Conservation (phyloP, 441 rosid species). For the Erysimum pusillum region DNA sequence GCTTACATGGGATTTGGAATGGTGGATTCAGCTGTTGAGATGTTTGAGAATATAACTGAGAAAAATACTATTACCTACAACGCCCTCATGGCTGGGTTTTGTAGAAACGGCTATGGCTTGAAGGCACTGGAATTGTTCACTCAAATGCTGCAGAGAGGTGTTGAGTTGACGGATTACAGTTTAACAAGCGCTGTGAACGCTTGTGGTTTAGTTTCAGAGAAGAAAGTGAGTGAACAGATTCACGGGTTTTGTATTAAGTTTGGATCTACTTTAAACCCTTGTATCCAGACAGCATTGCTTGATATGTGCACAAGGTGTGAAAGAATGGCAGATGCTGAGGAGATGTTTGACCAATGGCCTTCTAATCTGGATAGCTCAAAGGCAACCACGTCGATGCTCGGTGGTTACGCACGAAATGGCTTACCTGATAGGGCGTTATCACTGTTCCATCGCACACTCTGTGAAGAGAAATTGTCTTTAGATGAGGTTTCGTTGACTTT, state of each 20-base stretch:
- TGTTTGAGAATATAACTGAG: slow-evolving; percentile 68
- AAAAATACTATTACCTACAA: slow-evolving; percentile 65
- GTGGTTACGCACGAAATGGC: slow-evolving; percentile 80
- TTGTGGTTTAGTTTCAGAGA: slow-evolving; percentile 61
- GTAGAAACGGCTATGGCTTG: slow-evolving; percentile 62
- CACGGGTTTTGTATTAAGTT: slow-evolving; percentile 77
- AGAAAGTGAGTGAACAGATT: slow-evolving; percentile 67
- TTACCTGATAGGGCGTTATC: slow-evolving; percentile 74
- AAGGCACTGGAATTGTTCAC: slow-evolving; percentile 61
- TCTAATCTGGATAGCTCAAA: slow-evolving; percentile 54
- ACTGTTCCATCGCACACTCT: slow-evolving; percentile 51
- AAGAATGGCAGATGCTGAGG: slow-evolving; percentile 77
- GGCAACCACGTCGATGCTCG: slow-evolving; percentile 68
- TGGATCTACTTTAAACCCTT: slow-evolving; percentile 65
- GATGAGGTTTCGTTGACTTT: slow-evolving; percentile 75
- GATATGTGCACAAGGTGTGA: slow-evolving; percentile 89
- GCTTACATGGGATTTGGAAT: slow-evolving; percentile 75
- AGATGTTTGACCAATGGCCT: slow-evolving; percentile 68
- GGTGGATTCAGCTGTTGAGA: slow-evolving; percentile 66
- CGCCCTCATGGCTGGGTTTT: slow-evolving; percentile 75
- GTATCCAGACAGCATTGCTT: slow-evolving; percentile 70
- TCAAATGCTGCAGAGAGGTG: slow-evolving; percentile 61
- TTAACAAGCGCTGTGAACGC: slow-evolving; percentile 70
- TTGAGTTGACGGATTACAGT: slow-evolving; percentile 70
- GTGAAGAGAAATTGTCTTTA: slow-evolving; percentile 54